Base-by-base conservation (phyloP, 768 basidiomycete genomes). In the Crepidotus variabilis region DNA sequence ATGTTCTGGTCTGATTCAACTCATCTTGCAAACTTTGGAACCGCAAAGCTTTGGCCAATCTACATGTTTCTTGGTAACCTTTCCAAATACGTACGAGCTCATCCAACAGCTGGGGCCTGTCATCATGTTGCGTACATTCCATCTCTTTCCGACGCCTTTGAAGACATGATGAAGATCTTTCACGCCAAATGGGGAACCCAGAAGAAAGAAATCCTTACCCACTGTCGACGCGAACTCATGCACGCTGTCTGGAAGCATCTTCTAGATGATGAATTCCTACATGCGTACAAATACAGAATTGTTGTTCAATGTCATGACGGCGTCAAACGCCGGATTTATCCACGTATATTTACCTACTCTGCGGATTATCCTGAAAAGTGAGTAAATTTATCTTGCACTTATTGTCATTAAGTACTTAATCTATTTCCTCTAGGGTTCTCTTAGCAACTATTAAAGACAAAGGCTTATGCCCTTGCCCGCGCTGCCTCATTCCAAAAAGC, bases 301-400 rank as follows among this genome's bases (percentile, higher is more conserved):
- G 65, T 67, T 6, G 28, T 72, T 1, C 24, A 47, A 7, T 74
- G 67, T 48, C 23, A 20, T 8, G 72, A 74, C 60, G 64, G 64
- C 0, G 57, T 71, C 4, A 14, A 28, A 5, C 65, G 70, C 6
- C 63, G 60, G 10, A 47, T 75, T 10, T 76, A 62, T 57, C 71
- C 70, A 13, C 62, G 67, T 0, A 58, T 76, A 13, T 69, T 73
- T 43, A 72, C 67, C 0, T 74, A 73, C 48, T 67, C 70, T 5
- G 72, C 74, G 0, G 74, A 76, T 60, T 76, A 75, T 57, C 73
- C 72, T 11, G 71, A 76, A 54, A 74, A 73, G 74, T 75, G 58
- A 23, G 67, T 28, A 28, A 28, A 28, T 28, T 8, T 28, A 4
- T 28, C 8, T 3, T 28, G 28, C 8, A 8, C 28, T 28, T 8